These are phyloP conservation scores for Herpetospermum pedunculosum DNA, from an alignment of 306 rosid species.

Conservation along the genomic window DNA sequence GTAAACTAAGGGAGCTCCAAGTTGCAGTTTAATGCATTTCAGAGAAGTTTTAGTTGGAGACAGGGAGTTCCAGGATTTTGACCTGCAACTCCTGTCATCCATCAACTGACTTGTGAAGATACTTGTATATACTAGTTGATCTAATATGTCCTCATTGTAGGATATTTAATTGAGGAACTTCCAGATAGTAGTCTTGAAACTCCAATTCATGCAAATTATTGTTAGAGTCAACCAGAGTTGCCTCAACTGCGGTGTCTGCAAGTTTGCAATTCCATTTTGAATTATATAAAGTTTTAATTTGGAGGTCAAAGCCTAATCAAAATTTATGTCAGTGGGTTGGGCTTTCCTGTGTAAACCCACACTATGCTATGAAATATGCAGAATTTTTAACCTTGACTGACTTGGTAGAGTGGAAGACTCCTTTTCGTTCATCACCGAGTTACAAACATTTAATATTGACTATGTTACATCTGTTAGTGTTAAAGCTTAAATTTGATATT, in stretches of 20 bases:
- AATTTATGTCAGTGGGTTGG: not conserved
- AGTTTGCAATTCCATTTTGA: not conserved
- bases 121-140: not conserved
- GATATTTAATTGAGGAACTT: not conserved
- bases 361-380: not conserved
- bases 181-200: not conserved
- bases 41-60: not conserved
- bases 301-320: not conserved
- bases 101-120: not conserved
- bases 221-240: not conserved
- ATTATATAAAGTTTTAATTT: not conserved
- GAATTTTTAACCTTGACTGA: not conserved
- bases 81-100: not conserved
- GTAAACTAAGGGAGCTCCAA: not conserved
- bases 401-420: not conserved
- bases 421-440: not conserved
- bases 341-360: not conserved
- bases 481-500: not conserved
- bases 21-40: not conserved
- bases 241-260: not conserved
- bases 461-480: not conserved
- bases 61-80: not conserved
- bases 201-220: not conserved
- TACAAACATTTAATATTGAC: not conserved
- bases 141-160: not conserved